Evolutionary conservation across 2,329 filamentous ascomycete genomes (phyloP).

Genomic region (Fusarium sp.): DNA sequence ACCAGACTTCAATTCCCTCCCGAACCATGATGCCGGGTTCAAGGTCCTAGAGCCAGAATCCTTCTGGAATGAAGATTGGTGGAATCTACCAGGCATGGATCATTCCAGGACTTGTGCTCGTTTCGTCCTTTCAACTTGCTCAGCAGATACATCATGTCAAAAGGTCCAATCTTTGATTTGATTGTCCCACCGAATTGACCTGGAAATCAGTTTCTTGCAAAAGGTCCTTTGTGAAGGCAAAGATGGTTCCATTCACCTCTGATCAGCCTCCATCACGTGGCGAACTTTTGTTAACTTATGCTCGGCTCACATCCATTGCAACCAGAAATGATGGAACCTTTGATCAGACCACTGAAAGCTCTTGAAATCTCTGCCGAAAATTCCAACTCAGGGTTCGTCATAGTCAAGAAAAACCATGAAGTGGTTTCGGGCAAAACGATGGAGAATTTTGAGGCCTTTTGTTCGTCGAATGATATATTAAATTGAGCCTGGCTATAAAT

Average conservation of each 20-base stretch:
- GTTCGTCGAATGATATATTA: background rate
- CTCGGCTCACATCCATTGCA: constrained; percentile 9
- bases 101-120: background rate
- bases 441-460: background rate
- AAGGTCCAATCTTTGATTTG: background rate
- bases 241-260: constrained; percentile 20
- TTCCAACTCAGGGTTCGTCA: background rate
- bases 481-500: background rate
- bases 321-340: constrained; percentile 28
- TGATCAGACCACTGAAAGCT: constrained; percentile 22
- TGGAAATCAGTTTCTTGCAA: constrained; percentile 13
- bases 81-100: background rate
- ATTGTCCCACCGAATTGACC: constrained; percentile 6
- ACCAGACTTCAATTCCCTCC: background rate
- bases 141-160: background rate
- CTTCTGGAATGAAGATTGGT: constrained; percentile 13
- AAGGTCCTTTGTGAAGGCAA: constrained; percentile 20
- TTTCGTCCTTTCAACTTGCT: background rate
- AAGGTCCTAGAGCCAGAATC: background rate
- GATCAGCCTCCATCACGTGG: constrained; percentile 13
- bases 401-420: background rate
- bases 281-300: constrained; percentile 30
- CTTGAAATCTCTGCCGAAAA: constrained; percentile 9
- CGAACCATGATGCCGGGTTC: background rate
- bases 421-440: background rate